Percentiles rank a stretch among this genome's conserved stretches.
These are phyloP conservation scores for Isoetes taiwanensis DNA, from an alignment of 75 land plant genomes.

Conservation along the genomic window DNA sequence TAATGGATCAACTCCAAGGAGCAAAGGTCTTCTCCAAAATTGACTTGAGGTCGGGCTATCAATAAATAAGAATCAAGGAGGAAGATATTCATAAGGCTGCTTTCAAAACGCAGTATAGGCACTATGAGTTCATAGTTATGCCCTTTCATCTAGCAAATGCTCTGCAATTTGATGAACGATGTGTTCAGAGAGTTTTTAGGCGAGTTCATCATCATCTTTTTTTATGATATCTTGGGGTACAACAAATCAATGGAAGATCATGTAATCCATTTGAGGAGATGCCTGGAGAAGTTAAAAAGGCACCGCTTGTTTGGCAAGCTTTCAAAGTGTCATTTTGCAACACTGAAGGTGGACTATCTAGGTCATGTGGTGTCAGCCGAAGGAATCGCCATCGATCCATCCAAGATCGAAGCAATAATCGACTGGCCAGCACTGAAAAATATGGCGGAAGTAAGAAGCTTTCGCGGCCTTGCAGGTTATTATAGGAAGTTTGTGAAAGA, in stretches of 20 bases:
- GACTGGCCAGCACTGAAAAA: constrained; percentile 8
- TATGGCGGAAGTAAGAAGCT: neutral
- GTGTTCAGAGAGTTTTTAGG: neutral
- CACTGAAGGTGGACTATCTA: neutral
- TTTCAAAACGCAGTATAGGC: too few relatives aligned
- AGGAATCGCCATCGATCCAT: neutral
- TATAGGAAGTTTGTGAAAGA: constrained; percentile 6
- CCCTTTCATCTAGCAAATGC: too few relatives aligned
- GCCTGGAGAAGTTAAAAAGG: neutral
- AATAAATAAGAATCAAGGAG: too few relatives aligned
- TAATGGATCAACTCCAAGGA: too few relatives aligned
- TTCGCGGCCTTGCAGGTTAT: constrained; percentile 6
- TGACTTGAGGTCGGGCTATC: too few relatives aligned
- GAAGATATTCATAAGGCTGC: too few relatives aligned
- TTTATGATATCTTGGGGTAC: constrained; percentile 9
- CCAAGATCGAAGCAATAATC: neutral
- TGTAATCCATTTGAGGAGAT: neutral
- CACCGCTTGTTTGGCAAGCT: neutral
- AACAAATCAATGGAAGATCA: neutral
- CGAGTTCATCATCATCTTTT: constrained; percentile 1
- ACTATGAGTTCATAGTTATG: too few relatives aligned
- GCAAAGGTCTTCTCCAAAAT: too few relatives aligned
- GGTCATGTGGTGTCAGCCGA: constrained; percentile 8
- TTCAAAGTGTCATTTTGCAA: neutral
- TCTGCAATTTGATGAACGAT: too few relatives aligned